Conservation (phyloP, 169 alveolate genomes). For the Plasmodium inui region DNA sequence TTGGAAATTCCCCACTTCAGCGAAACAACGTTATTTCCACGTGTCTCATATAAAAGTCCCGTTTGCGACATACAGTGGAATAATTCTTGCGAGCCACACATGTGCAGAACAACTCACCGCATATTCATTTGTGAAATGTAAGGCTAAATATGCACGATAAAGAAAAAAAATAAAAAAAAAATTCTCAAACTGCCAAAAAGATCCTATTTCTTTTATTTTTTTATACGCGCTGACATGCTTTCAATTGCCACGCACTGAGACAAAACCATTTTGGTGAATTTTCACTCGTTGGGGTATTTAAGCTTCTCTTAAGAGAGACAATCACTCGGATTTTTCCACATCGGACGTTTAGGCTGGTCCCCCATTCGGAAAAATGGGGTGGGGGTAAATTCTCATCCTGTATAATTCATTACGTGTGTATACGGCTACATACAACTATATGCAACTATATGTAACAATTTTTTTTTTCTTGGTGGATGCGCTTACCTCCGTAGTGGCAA, state of each 20-base stretch:
- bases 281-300: neutral
- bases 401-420: neutral
- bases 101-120: neutral
- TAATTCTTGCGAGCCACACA: neutral
- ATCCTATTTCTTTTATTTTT: neutral
- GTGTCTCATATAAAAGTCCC: neutral
- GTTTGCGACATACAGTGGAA: neutral
- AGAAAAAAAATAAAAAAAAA: neutral
- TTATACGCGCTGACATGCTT: neutral
- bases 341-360: neutral
- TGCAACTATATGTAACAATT: neutral
- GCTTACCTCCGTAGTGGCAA: neutral
- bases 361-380: neutral
- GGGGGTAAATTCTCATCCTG: neutral
- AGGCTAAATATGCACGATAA: neutral
- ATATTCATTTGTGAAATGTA: neutral
- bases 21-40: neutral
- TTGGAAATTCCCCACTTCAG: neutral
- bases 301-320: neutral
- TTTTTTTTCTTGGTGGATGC: neutral
- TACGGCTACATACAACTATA: neutral
- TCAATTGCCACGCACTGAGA: neutral
- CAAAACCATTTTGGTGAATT: neutral
- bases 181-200: neutral
- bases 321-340: neutral